Evolutionary conservation across 2,329 filamentous ascomycete genomes (phyloP).

Genomic region (Daldinia sp.): DNA sequence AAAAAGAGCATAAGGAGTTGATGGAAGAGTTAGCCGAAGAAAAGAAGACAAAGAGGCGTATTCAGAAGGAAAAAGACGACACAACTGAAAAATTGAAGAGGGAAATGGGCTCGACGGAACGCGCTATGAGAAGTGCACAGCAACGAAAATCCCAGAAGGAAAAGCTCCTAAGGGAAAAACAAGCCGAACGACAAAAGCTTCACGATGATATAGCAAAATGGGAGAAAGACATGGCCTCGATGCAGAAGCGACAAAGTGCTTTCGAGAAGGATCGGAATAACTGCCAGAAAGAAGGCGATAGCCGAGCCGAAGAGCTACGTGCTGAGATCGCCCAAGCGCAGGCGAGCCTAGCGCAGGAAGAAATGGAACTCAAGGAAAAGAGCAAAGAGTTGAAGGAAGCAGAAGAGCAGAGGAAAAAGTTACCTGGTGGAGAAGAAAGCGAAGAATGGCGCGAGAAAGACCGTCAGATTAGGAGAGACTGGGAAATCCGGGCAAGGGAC

Average conservation of each 20-base stretch:
- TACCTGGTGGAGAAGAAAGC: slow-evolving; percentile 68
- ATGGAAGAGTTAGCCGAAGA: slow-evolving; percentile 77
- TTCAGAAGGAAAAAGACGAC: slow-evolving; percentile 89
- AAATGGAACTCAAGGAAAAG: slow-evolving; percentile 77
- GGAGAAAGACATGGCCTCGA: slow-evolving; percentile 68
- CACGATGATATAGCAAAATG: slow-evolving; percentile 75
- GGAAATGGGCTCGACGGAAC: slow-evolving; percentile 80
- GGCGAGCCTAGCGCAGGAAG: slow-evolving; percentile 69
- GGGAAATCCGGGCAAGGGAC: slow-evolving; percentile 61
- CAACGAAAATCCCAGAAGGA: slow-evolving; percentile 83
- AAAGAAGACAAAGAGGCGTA: slow-evolving; percentile 78
- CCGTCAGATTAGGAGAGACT: slow-evolving; percentile 61
- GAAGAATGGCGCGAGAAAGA: slow-evolving; percentile 63
- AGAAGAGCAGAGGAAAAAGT: slow-evolving; percentile 73
- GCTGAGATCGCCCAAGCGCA: slow-evolving; percentile 68
- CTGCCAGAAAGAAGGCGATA: slow-evolving; percentile 60
- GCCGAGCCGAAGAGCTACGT: slow-evolving; percentile 60
- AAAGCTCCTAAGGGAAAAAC: slow-evolving; percentile 72
- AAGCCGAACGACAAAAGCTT: slow-evolving; percentile 72
- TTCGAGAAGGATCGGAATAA: slow-evolving; percentile 63
- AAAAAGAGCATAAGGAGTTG: slow-evolving; percentile 72
- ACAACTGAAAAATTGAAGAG: slow-evolving; percentile 84
- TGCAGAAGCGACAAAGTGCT: slow-evolving; percentile 63
- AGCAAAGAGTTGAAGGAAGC: slow-evolving; percentile 75
- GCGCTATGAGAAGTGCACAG: slow-evolving; percentile 81